These are phyloP conservation scores for Orbilia ellipsospora DNA, from an alignment of 2,329 filamentous ascomycete genomes.

Conservation along the genomic window DNA sequence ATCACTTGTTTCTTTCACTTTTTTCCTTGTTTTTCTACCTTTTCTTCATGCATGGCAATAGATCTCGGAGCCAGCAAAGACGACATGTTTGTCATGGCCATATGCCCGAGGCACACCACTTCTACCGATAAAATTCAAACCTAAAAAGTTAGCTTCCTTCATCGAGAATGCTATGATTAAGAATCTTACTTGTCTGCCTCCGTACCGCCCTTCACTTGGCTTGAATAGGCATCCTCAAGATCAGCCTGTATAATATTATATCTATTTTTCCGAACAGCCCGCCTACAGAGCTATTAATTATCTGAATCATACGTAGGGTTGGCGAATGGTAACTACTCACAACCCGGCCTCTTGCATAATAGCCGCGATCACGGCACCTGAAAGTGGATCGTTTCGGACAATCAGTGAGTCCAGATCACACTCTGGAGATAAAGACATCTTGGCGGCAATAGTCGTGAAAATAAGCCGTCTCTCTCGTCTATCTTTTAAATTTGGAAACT, in stretches of 20 bases:
- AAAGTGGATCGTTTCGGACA: slow-evolving; percentile 93
- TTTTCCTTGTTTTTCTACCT: too few species aligned
- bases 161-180: slow-evolving; percentile 6
- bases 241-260: slow-evolving; percentile 99
- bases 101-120: too few species aligned
- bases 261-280: slow-evolving; percentile 68
- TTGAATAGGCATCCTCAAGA: slow-evolving; percentile 95
- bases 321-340: slow-evolving; percentile 65
- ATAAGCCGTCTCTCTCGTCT: slow-evolving; percentile 94
- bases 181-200: slow-evolving; percentile 69
- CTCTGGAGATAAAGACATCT: slow-evolving; percentile 97
- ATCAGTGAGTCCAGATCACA: slow-evolving; percentile 97
- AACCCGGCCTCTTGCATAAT: slow-evolving; percentile 99
- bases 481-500: slow-evolving; percentile 95
- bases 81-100: not conserved
- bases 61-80: too few species aligned
- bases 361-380: slow-evolving; percentile 93
- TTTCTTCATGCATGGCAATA: too few species aligned
- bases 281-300: slow-evolving; percentile 31
- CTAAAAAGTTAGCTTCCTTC: slow-evolving; percentile 34
- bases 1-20: too few species aligned
- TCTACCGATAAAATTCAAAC: slow-evolving; percentile 59
- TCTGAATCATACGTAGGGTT: not conserved
- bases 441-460: slow-evolving; percentile 94
- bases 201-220: slow-evolving; percentile 87